Base-by-base conservation (phyloP, 108 stramenopile genomes). In the Nannochloropsis oceanica region DNA sequence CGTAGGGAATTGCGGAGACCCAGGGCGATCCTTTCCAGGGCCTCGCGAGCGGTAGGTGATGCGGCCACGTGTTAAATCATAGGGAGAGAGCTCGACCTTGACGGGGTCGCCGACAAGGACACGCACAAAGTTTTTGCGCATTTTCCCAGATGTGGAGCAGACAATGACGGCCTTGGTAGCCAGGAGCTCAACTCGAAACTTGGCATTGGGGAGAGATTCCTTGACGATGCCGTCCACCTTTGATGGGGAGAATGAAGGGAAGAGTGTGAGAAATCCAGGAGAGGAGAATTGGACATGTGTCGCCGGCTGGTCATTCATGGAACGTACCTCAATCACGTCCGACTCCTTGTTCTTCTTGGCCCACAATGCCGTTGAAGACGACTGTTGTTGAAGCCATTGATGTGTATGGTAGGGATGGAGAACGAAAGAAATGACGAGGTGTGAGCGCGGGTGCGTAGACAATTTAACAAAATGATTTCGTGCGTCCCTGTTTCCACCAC, bases 41-140 rank as follows among this genome's bases (percentile, higher is more conserved):
- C 59, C 59, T 73, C 59, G 59, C 0, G 59, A 89, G 73, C 90
- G 86, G 44, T 86, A 90, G 5, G 90, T 90, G 42, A 90, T 90
- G 25, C 90, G 84, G 79, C 90, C 90, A 42, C 90, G 86, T 13
- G 90, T 89, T 43, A 89, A 89, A 43, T 90, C 90, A 80, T 90
- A 90, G 13, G 88, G 86, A 11, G 90, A 90, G 11, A 90, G 87
- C 88, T 90, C 90, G 34, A 90, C 85, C 46, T 43, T 27, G 22
- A 90, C 90, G 26, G 90, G 89, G 79, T 90, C 90, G 27, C 90
- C 90, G 12, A 90, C 90, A 86, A 90, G 81, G 44, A 90, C 89
- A 18, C 90, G 89, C 12, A 90, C 90, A 81, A 89, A 89, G 44
- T 90, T 89, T 84, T 90, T 90, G 86, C 90, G 89, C 84, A 90